These are phyloP conservation scores for Ilyonectria robusta DNA, from an alignment of 2,329 filamentous ascomycete species.

Conservation along the genomic window DNA sequence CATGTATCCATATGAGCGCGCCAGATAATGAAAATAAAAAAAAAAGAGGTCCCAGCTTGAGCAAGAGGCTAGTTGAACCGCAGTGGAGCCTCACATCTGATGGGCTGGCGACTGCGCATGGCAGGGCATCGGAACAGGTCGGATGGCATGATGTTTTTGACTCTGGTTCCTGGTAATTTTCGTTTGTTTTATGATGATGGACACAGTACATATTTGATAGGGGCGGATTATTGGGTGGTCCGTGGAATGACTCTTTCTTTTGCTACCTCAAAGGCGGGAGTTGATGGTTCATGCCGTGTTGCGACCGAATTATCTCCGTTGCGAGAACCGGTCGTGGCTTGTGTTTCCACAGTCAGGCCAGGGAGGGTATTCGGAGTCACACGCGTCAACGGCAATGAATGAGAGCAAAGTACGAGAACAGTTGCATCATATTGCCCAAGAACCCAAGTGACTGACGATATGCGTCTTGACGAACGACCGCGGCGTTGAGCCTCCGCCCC, in stretches of 20 bases:
- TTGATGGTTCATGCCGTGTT: conserved; percentile 35
- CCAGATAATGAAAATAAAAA: neutral
- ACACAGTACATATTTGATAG: conserved; percentile 21
- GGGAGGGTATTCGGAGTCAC: conserved; percentile 3
- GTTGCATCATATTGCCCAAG: neutral
- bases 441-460: neutral
- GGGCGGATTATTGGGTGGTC: conserved; percentile 33
- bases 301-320: conserved; percentile 43
- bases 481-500: conserved; percentile 26
- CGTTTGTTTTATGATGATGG: conserved; percentile 27
- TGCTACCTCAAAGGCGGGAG: conserved; percentile 2
- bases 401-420: conserved; percentile 2
- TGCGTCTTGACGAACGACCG: conserved; percentile 1
- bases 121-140: conserved; percentile 40
- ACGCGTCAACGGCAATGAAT: neutral
- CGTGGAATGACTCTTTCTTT: conserved; percentile 32
- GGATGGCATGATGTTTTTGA: conserved; percentile 27
- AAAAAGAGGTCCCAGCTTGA: neutral
- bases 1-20: neutral
- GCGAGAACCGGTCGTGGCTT: neutral
- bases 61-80: neutral
- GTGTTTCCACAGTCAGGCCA: conserved; percentile 24
- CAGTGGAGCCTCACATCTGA: neutral
- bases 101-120: conserved; percentile 4
- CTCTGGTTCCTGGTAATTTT: conserved; percentile 17